phyloP scores from a whole-genome alignment of 75 land plant species.

The Isoetes taiwanensis region DNA sequence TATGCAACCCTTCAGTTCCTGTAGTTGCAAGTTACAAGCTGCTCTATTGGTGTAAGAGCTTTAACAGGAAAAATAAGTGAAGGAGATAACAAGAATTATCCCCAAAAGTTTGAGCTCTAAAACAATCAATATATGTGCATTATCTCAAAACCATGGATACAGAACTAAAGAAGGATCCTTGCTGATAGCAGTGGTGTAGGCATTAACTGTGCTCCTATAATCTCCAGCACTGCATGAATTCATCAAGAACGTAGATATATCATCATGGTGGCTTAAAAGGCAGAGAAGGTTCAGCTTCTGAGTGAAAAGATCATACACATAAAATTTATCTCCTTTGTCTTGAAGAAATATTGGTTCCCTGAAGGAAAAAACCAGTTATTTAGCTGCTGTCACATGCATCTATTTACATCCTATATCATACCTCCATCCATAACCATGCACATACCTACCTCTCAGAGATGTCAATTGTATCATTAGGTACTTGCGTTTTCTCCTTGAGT shows the following conservation, averaged over 20 bases:
- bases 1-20: slow-evolving; percentile 17
- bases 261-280: not conserved
- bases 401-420: no score
- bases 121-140: not conserved
- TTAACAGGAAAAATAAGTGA: not conserved
- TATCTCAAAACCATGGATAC: slow-evolving; percentile 9
- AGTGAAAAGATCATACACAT: slow-evolving; percentile 8
- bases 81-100: not conserved
- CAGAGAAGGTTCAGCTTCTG: not conserved
- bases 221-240: slow-evolving; percentile 14
- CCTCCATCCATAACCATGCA: no score
- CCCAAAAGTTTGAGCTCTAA: not conserved
- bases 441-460: slow-evolving; percentile 31
- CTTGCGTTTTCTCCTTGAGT: slow-evolving; percentile 10
- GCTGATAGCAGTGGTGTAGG: slow-evolving; percentile 21
- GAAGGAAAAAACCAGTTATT: not conserved
- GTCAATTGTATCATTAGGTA: slow-evolving; percentile 16
- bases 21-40: slow-evolving; percentile 21
- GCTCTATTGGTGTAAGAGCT: slow-evolving; percentile 25
- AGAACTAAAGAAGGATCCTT: slow-evolving; percentile 21
- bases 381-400: no score
- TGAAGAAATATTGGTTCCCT: slow-evolving; percentile 34
- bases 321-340: slow-evolving; percentile 30
- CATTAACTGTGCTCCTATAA: slow-evolving; percentile 28
- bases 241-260: not conserved